Evolutionary conservation across 1,284 basidiomycete species (phyloP).

Genomic region (Pascua sp.): DNA sequence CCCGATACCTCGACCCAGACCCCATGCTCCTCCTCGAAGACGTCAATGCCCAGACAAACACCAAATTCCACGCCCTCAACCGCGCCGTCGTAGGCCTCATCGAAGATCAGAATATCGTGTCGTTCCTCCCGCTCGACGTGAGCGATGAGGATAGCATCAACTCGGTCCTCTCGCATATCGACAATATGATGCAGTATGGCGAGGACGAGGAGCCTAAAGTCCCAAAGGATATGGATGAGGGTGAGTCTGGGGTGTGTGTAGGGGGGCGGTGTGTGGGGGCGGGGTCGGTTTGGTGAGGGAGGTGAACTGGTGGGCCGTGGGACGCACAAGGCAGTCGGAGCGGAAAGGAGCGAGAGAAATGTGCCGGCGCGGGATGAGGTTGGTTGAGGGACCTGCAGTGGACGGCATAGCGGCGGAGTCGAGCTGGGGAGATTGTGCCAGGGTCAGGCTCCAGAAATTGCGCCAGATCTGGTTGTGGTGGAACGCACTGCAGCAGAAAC

Average conservation of each 20-base stretch:
- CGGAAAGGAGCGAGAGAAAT: not conserved
- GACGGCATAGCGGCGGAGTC: too few species aligned
- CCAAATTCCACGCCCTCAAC: constrained; percentile 88
- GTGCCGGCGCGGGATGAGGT: too few species aligned
- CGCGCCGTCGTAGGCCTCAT: constrained; percentile 83
- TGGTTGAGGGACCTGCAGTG: too few species aligned
- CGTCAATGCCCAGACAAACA: constrained; percentile 65
- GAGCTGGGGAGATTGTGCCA: too few species aligned
- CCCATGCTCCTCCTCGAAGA: constrained; percentile 77
- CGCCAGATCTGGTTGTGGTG: too few species aligned
- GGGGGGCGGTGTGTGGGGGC: not conserved
- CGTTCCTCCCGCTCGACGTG: constrained; percentile 91
- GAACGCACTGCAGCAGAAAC: too few species aligned
- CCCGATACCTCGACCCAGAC: constrained; percentile 94
- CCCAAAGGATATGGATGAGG: constrained; percentile 84
- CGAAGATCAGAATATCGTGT: constrained; percentile 96
- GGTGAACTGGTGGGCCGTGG: too few species aligned
- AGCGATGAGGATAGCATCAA: constrained; percentile 86
- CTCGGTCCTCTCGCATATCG: constrained; percentile 87
- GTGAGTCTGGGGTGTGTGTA: constrained; percentile 53
- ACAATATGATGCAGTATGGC: constrained; percentile 95
- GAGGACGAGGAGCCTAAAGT: constrained; percentile 85
- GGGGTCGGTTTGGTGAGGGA: too few species aligned
- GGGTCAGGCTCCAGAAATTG: too few species aligned
- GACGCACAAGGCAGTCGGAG: not conserved